These are phyloP conservation scores for Strigomonas culicis DNA, from an alignment of 208 protist genomes.

Conservation along the genomic window DNA sequence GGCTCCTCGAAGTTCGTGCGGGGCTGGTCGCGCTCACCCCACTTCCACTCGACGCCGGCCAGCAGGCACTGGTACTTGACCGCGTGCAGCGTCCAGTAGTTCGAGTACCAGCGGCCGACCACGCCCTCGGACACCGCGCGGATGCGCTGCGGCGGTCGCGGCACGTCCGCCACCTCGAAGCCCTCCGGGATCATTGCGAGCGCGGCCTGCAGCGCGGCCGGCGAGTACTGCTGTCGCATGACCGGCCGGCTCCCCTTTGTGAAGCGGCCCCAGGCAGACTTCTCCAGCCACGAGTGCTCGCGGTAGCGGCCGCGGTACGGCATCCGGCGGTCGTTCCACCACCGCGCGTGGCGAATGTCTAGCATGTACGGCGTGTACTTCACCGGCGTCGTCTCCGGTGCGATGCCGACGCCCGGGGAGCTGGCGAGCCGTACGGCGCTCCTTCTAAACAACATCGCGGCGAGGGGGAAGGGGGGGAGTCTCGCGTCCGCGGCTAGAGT, in stretches of 20 bases:
- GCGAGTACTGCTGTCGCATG: slow-evolving; percentile 76
- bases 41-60: slow-evolving; percentile 71
- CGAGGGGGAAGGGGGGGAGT: not conserved
- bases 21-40: slow-evolving; percentile 71
- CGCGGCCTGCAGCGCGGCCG: slow-evolving; percentile 61
- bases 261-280: slow-evolving; percentile 43
- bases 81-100: slow-evolving; percentile 91
- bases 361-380: slow-evolving; percentile 91
- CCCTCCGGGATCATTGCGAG: slow-evolving; percentile 72
- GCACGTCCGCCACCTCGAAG: slow-evolving; percentile 81
- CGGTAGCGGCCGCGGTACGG: slow-evolving; percentile 68
- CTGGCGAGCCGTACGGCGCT: slow-evolving; percentile 42
- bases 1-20: slow-evolving; percentile 90
- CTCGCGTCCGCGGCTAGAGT: no score
- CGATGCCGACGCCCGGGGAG: slow-evolving; percentile 76
- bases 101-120: slow-evolving; percentile 88
- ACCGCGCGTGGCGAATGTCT: slow-evolving; percentile 78
- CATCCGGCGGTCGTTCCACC: slow-evolving; percentile 71
- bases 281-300: slow-evolving; percentile 80
- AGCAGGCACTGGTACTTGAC: slow-evolving; percentile 85
- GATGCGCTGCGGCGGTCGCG: slow-evolving; percentile 83
- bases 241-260: slow-evolving; percentile 52
- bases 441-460: slow-evolving; percentile 24
- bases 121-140: slow-evolving; percentile 82
- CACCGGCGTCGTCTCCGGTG: slow-evolving; percentile 85